phyloP scores from a whole-genome alignment of 2,329 filamentous ascomycete species.

The Diplocarpon rosae region DNA sequence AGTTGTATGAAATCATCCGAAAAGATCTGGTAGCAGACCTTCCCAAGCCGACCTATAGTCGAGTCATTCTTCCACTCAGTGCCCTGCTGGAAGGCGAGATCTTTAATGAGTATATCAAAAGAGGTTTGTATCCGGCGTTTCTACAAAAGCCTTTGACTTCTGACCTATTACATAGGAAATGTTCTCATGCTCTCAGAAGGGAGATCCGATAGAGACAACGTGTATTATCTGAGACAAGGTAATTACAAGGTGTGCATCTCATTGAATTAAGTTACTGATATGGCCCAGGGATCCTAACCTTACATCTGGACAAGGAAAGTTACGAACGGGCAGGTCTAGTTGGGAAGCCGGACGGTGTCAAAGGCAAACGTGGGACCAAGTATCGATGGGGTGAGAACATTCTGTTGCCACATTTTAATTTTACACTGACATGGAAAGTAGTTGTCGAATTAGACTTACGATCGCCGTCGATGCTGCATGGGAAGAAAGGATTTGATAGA shows the following conservation, averaged over 20 bases:
- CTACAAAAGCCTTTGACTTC: neutral
- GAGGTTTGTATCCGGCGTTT: slow-evolving; percentile 12
- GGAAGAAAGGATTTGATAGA: slow-evolving; percentile 25
- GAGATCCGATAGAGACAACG: slow-evolving; percentile 55
- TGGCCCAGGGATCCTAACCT: slow-evolving; percentile 50
- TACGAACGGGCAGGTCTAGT: slow-evolving; percentile 76
- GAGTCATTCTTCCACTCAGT: slow-evolving; percentile 60
- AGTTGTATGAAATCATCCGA: slow-evolving; percentile 43
- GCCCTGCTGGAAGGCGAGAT: slow-evolving; percentile 66
- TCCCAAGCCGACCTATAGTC: slow-evolving; percentile 43
- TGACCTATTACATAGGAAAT: slow-evolving; percentile 44
- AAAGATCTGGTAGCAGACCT: slow-evolving; percentile 37
- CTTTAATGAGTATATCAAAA: slow-evolving; percentile 76
- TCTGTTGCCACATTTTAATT: neutral
- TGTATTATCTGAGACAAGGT: slow-evolving; percentile 63
- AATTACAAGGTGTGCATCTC: slow-evolving; percentile 14
- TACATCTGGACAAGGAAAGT: slow-evolving; percentile 70
- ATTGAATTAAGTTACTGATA: slow-evolving; percentile 3
- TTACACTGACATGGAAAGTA: slow-evolving; percentile 31
- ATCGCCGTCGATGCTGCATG: slow-evolving; percentile 58
- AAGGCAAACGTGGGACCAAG: slow-evolving; percentile 48
- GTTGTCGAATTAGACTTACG: slow-evolving; percentile 70
- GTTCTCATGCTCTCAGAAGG: slow-evolving; percentile 79
- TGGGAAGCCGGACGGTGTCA: slow-evolving; percentile 53
- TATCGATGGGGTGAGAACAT: slow-evolving; percentile 57